Evolutionary conservation across 2,329 filamentous ascomycete genomes (phyloP), one percentile per base, ranked within the genome.

Genomic region (Colletotrichum sp.): DNA sequence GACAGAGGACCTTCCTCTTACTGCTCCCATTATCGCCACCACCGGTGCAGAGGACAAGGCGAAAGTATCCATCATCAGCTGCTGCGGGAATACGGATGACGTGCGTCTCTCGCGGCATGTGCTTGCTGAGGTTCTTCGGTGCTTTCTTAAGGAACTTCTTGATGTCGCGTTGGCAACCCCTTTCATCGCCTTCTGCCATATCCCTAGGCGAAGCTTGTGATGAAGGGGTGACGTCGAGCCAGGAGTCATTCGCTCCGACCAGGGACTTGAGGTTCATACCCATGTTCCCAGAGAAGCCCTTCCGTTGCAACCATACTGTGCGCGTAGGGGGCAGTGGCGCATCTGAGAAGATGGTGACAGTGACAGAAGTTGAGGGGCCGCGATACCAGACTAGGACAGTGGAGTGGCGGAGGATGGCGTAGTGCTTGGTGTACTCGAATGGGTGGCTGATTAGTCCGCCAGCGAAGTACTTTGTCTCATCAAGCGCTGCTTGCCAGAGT

Each of bases 201-300:
- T 92, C 88, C 1, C 88, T 84, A 0, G 86, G 79, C 0, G 81
- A 79, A 0, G 90, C 86, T 26, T 86, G 85, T 3, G 86, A 82
- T 0, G 85, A 85, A 0, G 93, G 93, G 0, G 93, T 95, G 4
- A 94, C 92, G 73, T 95, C 89, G 14, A 94, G 85, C 93, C 93
- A 95, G 78, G 85, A 87, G 9, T 87, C 86, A 14, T 88, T 90
- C 0, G 89, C 87, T 9, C 92, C 90, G 43, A 94, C 83, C 2
- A 94, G 81, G 0, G 92, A 90, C 80, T 93, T 93, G 32, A 92
- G 84, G 8, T 88, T 88, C 90, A 95, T 93, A 21, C 93, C 93
- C 64, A 92, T 88, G 79, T 92, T 92, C 6, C 93, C 93, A 0
- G 91, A 92, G 84, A 87, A 94, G 3, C 93, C 93, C 77, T 92